These are phyloP conservation scores for Hyaloperonospora arabidopsidis DNA, from an alignment of 352 stramenopile genomes.

Conservation along the genomic window DNA sequence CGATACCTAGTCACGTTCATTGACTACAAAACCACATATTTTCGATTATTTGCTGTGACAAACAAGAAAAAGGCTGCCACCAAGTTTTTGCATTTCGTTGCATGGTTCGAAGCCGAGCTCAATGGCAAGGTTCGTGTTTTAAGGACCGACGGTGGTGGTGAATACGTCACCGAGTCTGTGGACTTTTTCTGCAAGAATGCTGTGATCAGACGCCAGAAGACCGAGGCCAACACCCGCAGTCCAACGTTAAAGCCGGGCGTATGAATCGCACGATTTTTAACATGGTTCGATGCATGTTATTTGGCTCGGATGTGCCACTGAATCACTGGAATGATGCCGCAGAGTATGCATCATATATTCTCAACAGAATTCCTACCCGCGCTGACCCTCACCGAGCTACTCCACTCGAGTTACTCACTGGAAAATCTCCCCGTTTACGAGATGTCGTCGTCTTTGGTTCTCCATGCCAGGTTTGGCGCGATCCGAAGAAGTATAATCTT, in stretches of 20 bases:
- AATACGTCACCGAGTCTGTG: slow-evolving; percentile 16
- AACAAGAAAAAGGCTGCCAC: background rate
- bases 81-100: background rate
- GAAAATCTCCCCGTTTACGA: background rate
- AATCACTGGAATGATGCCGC: slow-evolving; percentile 19
- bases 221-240: slow-evolving; percentile 13
- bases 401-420: background rate
- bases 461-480: background rate
- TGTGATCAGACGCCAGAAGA: slow-evolving; percentile 8
- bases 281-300: slow-evolving; percentile 27
- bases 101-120: background rate
- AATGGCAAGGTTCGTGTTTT: background rate
- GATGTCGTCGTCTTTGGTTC: slow-evolving; percentile 1
- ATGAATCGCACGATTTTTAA: background rate
- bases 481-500: background rate
- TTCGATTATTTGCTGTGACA: background rate
- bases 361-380: background rate
- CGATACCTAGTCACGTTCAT: no score
- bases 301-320: slow-evolving; percentile 16
- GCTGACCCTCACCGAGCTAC: background rate
- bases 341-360: slow-evolving; percentile 22
- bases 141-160: slow-evolving; percentile 11
- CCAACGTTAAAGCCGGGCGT: slow-evolving; percentile 27
- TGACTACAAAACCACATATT: background rate
- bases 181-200: slow-evolving; percentile 22